Base-by-base conservation (phyloP, 2,329 filamentous ascomycete species). In the Sordariomycetes sp. region DNA sequence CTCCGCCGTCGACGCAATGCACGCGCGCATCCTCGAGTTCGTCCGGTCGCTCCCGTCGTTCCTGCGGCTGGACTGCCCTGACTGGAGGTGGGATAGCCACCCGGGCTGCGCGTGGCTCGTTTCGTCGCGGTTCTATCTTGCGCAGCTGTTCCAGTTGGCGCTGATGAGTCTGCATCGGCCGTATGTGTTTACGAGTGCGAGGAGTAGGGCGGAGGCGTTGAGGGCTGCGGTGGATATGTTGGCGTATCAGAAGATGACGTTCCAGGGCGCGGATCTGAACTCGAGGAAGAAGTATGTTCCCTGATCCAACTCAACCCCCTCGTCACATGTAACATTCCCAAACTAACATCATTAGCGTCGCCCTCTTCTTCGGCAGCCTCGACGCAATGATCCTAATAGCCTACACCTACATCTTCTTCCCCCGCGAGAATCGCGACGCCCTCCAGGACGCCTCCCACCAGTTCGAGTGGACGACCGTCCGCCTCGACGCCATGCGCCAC, bases 351-450 rank as follows among this genome's bases (percentile, higher is more conserved):
- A 5, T 1, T 51, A 75, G 71, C 25, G 80, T 80, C 61, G 72
- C 76, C 17, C 70, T 85, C 3, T 84, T 84, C 64, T 83, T 82
- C 56, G 80, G 79, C 56, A 84, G 79, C 7, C 85, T 85, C 59
- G 82, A 85, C 62, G 81, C 82, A 15, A 76, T 84, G 22, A 79
- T 85, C 17, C 71, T 85, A 57, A 72, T 84, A 56, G 77, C 81
- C 0, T 77, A 79, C 20, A 77, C 84, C 35, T 83, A 79, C 64
- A 83, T 85, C 36, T 65, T 85, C 10, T 82, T 82, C 60, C 81
- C 81, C 1, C 71, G 69, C 24, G 80, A 84, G 62, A 76, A 82
- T 57, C 64, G 68, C 2, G 76, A 78, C 28, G 66, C 77, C 32
- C 66, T 78, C 0, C 68, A 72, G 3, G 69, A 69, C 25, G 74